Base-by-base conservation (phyloP, 805 yeast genomes). In the Lipomyces yamanashiensis region DNA sequence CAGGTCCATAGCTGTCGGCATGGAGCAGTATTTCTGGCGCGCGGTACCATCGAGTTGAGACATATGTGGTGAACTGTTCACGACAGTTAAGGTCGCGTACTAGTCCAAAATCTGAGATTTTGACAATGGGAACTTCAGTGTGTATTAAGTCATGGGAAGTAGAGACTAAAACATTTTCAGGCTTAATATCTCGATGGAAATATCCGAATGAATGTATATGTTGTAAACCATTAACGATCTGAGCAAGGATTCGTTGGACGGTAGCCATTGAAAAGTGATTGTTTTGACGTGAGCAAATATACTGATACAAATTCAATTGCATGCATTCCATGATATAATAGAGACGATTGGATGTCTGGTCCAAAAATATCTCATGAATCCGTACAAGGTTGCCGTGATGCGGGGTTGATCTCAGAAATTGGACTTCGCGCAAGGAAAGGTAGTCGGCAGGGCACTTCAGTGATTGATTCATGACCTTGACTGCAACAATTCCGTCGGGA, bases 21-120 rank as follows among this genome's bases (percentile, higher is more conserved):
- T 66, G 68, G 33, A 75, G 66, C 17, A 93, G 77, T 59, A 93
- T 78, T 73, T 93, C 99, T 0, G 99, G 99, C 0, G 98, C 92
- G 60, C 98, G 80, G 75, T 93, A 93, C 99, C 99, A 93, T 66
- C 98, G 79, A 1, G 98, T 93, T 1, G 96, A 97, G 19, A 93
- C 98, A 73, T 92, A 93, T 0, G 91, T 84, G 0, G 98, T 89
- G 73, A 90, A 80, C 59, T 85, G 85, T 36, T 83, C 78, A 0
- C 84, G 83, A 43, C 85, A 79, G 0, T 89, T 89, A 41, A 88
- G 75, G 1, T 89, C 83, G 64, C 97, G 81, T 0, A 97, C 96
- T 49, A 92, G 80, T 59, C 98, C 98, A 79, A 93, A 93, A 87
- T 93, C 99, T 1, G 97, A 97, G 62, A 93, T 81, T 76, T 93